A percentile compares a stretch with the other conserved stretches of the same genome.
These are phyloP conservation scores for Nemania diffusa DNA, from an alignment of 2,329 filamentous ascomycete species.

Conservation along the genomic window DNA sequence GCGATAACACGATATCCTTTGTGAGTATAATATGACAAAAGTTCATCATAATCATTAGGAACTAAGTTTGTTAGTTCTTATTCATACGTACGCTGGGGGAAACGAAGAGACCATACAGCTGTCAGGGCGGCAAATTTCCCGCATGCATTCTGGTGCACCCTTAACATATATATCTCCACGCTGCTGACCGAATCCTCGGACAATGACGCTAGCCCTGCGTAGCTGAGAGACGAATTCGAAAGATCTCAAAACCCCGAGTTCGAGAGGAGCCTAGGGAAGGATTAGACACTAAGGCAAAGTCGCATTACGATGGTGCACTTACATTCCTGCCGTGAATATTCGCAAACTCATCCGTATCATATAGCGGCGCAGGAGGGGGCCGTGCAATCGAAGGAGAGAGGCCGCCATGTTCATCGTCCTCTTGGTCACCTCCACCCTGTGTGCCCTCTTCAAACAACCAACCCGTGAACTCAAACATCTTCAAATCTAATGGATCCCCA, in stretches of 20 bases:
- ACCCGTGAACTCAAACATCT: conserved; percentile 97
- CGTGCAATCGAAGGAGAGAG: conserved; percentile 89
- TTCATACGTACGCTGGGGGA: neutral
- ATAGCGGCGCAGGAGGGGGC: conserved; percentile 73
- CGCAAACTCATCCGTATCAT: conserved; percentile 51
- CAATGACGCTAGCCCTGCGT: conserved; percentile 90
- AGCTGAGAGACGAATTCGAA: conserved; percentile 97
- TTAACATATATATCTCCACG: conserved; percentile 94
- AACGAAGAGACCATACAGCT: conserved; percentile 68
- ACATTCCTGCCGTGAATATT: conserved; percentile 45
- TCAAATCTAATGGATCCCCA: conserved; percentile 92
- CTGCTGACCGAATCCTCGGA: conserved; percentile 85
- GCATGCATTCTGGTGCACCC: conserved; percentile 95
- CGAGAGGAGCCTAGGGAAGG: conserved; percentile 65
- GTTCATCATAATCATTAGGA: conserved; percentile 88
- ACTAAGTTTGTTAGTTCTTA: conserved; percentile 58
- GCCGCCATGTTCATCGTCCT: conserved; percentile 78
- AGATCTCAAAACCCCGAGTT: conserved; percentile 88
- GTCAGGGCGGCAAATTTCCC: conserved; percentile 85
- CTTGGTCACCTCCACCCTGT: conserved; percentile 69
- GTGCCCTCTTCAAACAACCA: conserved; percentile 94
- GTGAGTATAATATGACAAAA: conserved; percentile 91
- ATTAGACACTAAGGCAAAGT: conserved; percentile 32
- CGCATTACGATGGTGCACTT: conserved; percentile 25
- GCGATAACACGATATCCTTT: conserved; percentile 96